Base-by-base conservation (phyloP, 129 eudicot genomes). In the Erigeron canadensis region DNA sequence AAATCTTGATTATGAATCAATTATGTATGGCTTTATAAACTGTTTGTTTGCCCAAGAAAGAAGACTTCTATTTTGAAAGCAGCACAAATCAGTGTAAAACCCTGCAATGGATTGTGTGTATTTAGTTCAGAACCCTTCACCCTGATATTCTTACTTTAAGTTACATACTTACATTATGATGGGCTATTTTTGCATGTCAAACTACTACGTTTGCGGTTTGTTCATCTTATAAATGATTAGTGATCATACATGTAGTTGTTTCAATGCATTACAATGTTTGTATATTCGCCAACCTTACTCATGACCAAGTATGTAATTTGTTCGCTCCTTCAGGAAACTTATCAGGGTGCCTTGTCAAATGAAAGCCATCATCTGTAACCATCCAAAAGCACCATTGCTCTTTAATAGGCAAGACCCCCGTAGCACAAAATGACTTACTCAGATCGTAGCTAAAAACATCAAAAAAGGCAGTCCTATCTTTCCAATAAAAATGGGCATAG, bases 291-390 rank as follows among this genome's bases (percentile, higher is more conserved):
- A 28, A 0, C 3, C 1, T 41, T 65, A 65, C 8, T 64, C 57
- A 62, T 15, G 44, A 37, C 71, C 70, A 44, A 22, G 44, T 55
- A 43, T 65, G 71, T 22, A 45, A 17, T 19, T 46, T 67, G 42
- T 47, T 67, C 7, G 42, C 13, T 2, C 42, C 42, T 23, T 60
- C 8, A 1, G 65, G 65, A 34, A 60, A 60, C 7, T 23, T 11
- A 6, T 34, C 43, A 23, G 16, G 58, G 11, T 53, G 58, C 18
- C 58, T 53, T 13, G 23, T 53, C 4, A 53, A 53, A 17, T 53
- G 16, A 53, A 53, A 53, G 10, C 8, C 58, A 53, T 53, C 58
- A 53, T 53, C 23, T 17, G 23, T 53, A 17, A 53, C 5, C 58
- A 53, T 53, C 23, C 23, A 17, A 15, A n/a, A 53, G 16, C 58